Conservation (phyloP, 1,139 yeast species). For the Yamadazyma mexicana region DNA sequence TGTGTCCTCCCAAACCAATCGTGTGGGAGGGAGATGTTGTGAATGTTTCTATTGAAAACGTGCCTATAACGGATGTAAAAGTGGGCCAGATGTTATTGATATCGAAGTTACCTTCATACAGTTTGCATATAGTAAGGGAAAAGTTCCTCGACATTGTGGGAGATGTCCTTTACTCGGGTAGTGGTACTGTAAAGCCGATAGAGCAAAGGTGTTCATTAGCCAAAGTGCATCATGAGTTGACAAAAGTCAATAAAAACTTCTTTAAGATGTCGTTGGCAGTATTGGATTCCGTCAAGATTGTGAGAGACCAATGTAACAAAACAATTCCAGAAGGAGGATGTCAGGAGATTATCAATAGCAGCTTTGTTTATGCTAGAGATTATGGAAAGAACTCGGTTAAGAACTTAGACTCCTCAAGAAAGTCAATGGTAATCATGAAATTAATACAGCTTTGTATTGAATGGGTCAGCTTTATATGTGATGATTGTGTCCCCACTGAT, state of each 20-base stretch:
- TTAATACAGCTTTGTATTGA: slow-evolving; percentile 77
- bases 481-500: slow-evolving; percentile 92
- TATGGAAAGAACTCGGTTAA: slow-evolving; percentile 73
- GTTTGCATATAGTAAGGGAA: slow-evolving; percentile 37
- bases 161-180: slow-evolving; percentile 49
- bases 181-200: slow-evolving; percentile 33
- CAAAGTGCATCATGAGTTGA: slow-evolving; percentile 73
- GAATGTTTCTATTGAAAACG: slow-evolving; percentile 50
- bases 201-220: slow-evolving; percentile 74
- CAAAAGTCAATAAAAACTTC: slow-evolving; percentile 64
- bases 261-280: slow-evolving; percentile 70
- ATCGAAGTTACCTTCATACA: slow-evolving; percentile 45
- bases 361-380: slow-evolving; percentile 81
- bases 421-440: slow-evolving; percentile 69
- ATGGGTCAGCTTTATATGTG: slow-evolving; percentile 92
- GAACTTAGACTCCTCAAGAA: slow-evolving; percentile 62
- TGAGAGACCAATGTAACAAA: slow-evolving; percentile 45
- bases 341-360: slow-evolving; percentile 75
- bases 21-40: slow-evolving; percentile 88
- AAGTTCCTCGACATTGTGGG: slow-evolving; percentile 53
- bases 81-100: slow-evolving; percentile 74
- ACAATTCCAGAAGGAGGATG: slow-evolving; percentile 52
- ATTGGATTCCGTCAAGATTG: slow-evolving; percentile 60
- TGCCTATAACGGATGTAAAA: slow-evolving; percentile 50
- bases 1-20: slow-evolving; percentile 82